These are phyloP conservation scores for Hevea brasiliensis DNA, from an alignment of 345 rosid species.

Conservation along the genomic window DNA sequence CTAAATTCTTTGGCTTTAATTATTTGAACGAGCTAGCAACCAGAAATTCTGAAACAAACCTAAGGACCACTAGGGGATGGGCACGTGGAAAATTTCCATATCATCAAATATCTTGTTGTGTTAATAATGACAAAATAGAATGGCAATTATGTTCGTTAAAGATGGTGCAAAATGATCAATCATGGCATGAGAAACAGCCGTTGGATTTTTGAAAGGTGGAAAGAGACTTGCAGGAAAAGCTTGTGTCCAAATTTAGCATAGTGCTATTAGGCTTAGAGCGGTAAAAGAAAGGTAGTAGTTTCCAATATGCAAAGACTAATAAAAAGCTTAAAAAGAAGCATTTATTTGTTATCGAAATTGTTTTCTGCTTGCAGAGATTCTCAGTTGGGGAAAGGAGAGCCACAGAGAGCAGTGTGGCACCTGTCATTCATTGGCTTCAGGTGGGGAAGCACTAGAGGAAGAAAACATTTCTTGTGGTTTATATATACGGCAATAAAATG, in stretches of 20 bases:
- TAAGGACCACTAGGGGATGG: constrained; percentile 1
- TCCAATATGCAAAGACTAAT: no score
- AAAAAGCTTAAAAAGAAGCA: not conserved
- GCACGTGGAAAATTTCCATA: constrained; percentile 34
- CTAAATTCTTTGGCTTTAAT: not conserved
- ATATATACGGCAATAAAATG: not conserved
- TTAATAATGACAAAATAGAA: constrained; percentile 16
- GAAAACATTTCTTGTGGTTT: no score
- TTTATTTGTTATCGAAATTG: not conserved
- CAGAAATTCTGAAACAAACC: no score
- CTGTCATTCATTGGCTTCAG: constrained; percentile 17
- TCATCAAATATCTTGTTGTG: not conserved
- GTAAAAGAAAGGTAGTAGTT: not conserved
- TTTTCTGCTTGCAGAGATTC: constrained; percentile 16
- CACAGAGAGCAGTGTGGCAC: constrained; percentile 14
- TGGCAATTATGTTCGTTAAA: constrained; percentile 32
- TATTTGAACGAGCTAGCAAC: not conserved
- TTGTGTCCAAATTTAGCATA: constrained; percentile 28
- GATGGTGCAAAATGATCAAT: constrained; percentile 36
- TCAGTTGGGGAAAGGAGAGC: constrained; percentile 22
- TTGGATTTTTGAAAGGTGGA: constrained; percentile 25
- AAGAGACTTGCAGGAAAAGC: constrained; percentile 18
- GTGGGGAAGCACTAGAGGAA: not conserved
- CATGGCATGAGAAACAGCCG: constrained; percentile 32
- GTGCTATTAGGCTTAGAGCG: constrained; percentile 13